phyloP scores from a whole-genome alignment of 345 rosid species.

The Brassica napus region Da-Ae NC_063442.1:7942001-7942500 shows the following conservation, averaged over 20 bases:
- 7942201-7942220: not conserved
- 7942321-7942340: not conserved
- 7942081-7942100: not conserved
- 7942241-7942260: not conserved
- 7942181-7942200: not conserved
- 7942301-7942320: not conserved
- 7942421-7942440: not conserved
- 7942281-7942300: not conserved
- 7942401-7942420: too few species aligned
- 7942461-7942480: constrained; percentile 9
- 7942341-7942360: constrained; percentile 1
- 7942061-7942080: constrained; percentile 15
- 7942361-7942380: constrained; percentile 7
- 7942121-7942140: constrained; percentile 14
- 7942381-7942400: too few species aligned
- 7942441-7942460: constrained; percentile 8
- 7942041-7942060: constrained; percentile 14
- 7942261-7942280: not conserved
- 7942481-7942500: constrained; percentile 34
- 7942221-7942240: not conserved
- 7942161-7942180: constrained; percentile 4
- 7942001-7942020: not conserved
- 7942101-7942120: not conserved
- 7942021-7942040: not conserved
- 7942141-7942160: not conserved